Base-by-base conservation (phyloP, 176 grass and related monocot species). In the Triticum dicoccoides region DNA sequence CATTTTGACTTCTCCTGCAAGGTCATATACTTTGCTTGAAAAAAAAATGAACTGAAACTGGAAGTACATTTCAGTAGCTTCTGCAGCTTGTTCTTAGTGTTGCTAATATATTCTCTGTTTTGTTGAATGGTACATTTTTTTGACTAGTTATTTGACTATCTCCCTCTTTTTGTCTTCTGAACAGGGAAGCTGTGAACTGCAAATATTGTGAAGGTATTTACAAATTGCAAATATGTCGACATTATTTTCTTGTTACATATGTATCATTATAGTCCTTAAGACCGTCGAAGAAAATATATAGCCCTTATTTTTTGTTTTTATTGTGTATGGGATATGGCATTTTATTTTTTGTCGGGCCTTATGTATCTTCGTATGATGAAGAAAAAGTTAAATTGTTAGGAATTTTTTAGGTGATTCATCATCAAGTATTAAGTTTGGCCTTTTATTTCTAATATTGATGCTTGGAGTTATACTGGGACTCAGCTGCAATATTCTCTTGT, bases 161-260 rank as follows among this genome's bases (percentile, higher is more conserved):
- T 58, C 73, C 34, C 25, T 69, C 41, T 82, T 30, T 59, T 52
- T 82, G n/a, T 83, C 79, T 81, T 69, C 87, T 17, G 35, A 74
- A 86, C 97, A 99, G 97, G 70, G 90, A 99, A 67, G 97, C 97
- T 62, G 92, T 94, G 37, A 93, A 89, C 83, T 99, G 97, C 90
- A 77, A 90, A 68, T 89, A 89, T 88, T 99, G 97, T 84, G 79
- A 88, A 83, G 97, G 97, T 99, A 99, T 86, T 79, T 76, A 52
- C 45, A 85, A 37, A 47, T 91, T 47, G 75, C 35, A 67, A 59
- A 21, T 59, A 21, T 21, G 18, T 44, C 33, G 38, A 47, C 39
- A 47, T 44, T 8, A 77, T 65, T 83, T 77, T 68, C 63, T 37
- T 20, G 44, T 76, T 87, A 20, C 56, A 54, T 75, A 45, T 69